Percentiles rank a stretch among this genome's conserved stretches.
These are phyloP conservation scores for Pseudogymnoascus sp. DNA, from an alignment of 2,329 filamentous ascomycete genomes.

Conservation along the genomic window DNA sequence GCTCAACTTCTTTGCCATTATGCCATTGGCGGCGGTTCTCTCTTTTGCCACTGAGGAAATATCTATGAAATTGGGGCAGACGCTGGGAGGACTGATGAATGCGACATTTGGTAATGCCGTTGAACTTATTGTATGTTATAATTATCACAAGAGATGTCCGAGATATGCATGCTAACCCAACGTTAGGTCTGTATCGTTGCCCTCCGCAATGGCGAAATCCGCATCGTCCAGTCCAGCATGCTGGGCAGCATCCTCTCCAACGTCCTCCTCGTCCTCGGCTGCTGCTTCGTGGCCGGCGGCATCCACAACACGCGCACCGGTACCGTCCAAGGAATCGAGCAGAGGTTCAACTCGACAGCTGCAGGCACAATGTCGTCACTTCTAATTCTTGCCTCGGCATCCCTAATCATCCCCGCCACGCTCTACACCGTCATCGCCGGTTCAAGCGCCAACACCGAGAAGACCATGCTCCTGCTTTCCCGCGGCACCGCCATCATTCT, in stretches of 20 bases:
- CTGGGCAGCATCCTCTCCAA: conserved; percentile 93
- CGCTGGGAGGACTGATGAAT: conserved; percentile 47
- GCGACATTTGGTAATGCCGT: conserved; percentile 43
- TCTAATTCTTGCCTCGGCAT: conserved; percentile 56
- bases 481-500: conserved; percentile 70
- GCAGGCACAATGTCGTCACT: conserved; percentile 65
- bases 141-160: conserved; percentile 1
- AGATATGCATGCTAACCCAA: not conserved
- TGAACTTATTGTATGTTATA: conserved; percentile 41
- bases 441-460: conserved; percentile 33
- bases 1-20: conserved; percentile 51
- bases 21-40: conserved; percentile 45
- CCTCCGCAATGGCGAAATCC: conserved; percentile 73
- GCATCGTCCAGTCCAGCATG: conserved; percentile 97
- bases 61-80: conserved; percentile 45
- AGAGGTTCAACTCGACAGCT: conserved; percentile 65
- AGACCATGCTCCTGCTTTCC: conserved; percentile 61
- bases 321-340: conserved; percentile 49
- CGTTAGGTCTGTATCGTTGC: conserved; percentile 82
- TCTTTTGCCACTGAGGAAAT: conserved; percentile 51
- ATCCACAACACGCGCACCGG: conserved; percentile 50
- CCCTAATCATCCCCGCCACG: conserved; percentile 71
- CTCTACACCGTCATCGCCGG: conserved; percentile 57
- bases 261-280: conserved; percentile 75
- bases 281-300: conserved; percentile 71